Evolutionary conservation across 106 monocot genomes (phyloP).

Genomic region (Acanthochlamys bracteata): DNA sequence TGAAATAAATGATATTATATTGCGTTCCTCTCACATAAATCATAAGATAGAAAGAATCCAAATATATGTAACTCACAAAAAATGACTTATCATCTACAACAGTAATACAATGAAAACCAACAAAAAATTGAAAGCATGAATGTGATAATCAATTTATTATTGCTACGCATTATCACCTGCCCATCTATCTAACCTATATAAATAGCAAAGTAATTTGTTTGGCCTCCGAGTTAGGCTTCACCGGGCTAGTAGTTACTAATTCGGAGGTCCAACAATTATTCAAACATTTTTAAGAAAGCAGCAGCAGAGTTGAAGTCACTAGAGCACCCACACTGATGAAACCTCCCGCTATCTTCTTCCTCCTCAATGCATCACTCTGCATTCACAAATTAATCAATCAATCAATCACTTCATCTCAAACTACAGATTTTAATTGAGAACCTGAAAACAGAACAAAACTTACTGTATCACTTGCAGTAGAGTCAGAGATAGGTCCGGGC

Average conservation of each 20-base stretch:
- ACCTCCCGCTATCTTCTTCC: slow-evolving; percentile 1
- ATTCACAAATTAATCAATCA: not conserved
- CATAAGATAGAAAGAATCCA: not conserved
- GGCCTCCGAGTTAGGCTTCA: no score
- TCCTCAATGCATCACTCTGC: slow-evolving; percentile 1
- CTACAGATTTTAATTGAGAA: not conserved
- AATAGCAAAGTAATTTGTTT: no score
- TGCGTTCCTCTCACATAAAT: not conserved
- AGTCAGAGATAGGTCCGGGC: not conserved
- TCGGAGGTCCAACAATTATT: no score
- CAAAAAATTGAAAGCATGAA: not conserved
- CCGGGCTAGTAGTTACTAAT: no score
- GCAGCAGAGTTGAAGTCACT: not conserved
- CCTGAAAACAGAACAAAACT: not conserved
- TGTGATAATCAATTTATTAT: not conserved
- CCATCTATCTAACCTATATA: not conserved
- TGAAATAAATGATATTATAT: not conserved
- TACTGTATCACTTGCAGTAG: slow-evolving; percentile 11
- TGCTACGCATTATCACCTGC: no score
- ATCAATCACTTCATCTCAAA: not conserved
- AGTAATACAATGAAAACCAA: not conserved
- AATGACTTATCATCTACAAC: not conserved
- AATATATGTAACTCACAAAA: not conserved
- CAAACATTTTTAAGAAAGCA: not conserved
- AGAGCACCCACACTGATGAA: not conserved